These are phyloP conservation scores for Coemansia sp. DNA, from an alignment of 192 early-diverging fungal species.

Conservation along the genomic window DNA sequence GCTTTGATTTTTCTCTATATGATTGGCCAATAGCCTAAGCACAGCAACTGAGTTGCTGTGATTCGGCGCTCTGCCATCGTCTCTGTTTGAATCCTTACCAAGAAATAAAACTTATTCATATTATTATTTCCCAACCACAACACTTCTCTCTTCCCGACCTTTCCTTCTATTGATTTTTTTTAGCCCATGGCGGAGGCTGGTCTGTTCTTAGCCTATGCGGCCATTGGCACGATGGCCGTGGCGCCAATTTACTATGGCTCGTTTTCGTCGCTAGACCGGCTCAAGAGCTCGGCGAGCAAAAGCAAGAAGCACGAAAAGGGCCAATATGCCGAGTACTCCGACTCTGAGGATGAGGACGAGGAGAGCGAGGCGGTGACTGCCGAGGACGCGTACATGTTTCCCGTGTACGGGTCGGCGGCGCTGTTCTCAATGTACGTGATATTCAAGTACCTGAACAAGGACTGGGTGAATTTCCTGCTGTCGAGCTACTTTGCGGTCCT, in stretches of 20 bases:
- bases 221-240: slow-evolving; percentile 84
- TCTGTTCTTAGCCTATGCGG: slow-evolving; percentile 77
- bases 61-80: too few species aligned
- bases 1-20: too few species aligned
- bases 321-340: slow-evolving; percentile 56
- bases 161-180: neutral
- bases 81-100: too few species aligned
- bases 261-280: slow-evolving; percentile 66
- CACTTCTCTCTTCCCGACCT: neutral
- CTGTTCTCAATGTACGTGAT: slow-evolving; percentile 85
- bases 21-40: too few species aligned
- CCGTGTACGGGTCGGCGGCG: slow-evolving; percentile 83
- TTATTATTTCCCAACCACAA: too few species aligned
- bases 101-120: too few species aligned
- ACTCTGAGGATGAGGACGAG: slow-evolving; percentile 67
- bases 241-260: slow-evolving; percentile 89
- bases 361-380: slow-evolving; percentile 82
- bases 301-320: slow-evolving; percentile 38
- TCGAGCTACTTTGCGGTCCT: slow-evolving; percentile 85
- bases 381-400: slow-evolving; percentile 93
- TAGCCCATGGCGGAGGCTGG: slow-evolving; percentile 24
- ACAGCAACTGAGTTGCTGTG: too few species aligned
- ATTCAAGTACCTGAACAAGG: slow-evolving; percentile 85
- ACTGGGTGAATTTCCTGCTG: slow-evolving; percentile 80
- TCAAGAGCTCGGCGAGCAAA: slow-evolving; percentile 50